Evolutionary conservation across 768 basidiomycete genomes (phyloP).

Genomic region (Leccinum ochraceum): DNA sequence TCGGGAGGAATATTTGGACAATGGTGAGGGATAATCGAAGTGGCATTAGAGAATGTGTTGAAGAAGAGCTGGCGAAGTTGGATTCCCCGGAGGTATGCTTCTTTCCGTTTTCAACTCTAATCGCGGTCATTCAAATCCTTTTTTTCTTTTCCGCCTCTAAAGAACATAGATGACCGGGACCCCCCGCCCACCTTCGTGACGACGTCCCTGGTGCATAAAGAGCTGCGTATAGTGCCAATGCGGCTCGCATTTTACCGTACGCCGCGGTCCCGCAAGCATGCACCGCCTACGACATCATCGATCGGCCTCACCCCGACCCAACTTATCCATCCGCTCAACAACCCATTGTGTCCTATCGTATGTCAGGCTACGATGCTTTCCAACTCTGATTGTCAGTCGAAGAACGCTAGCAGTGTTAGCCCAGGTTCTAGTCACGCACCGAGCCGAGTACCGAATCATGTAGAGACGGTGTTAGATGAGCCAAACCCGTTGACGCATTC

Average conservation of each 20-base stretch:
- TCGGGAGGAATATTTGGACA: slow-evolving; percentile 47
- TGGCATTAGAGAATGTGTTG: slow-evolving; percentile 22
- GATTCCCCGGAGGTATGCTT: slow-evolving; percentile 20
- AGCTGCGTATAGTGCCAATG: slow-evolving; percentile 31
- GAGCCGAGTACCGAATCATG: background rate
- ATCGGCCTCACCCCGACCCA: background rate
- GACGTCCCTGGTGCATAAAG: slow-evolving; percentile 41
- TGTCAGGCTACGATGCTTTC: slow-evolving; percentile 31
- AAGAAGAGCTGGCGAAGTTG: slow-evolving; percentile 30
- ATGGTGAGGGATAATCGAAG: slow-evolving; percentile 34
- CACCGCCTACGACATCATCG: slow-evolving; percentile 4
- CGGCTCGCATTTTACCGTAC: slow-evolving; percentile 43
- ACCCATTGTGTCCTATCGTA: slow-evolving; percentile 28
- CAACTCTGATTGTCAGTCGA: background rate
- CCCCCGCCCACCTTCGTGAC: slow-evolving; percentile 22
- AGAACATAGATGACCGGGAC: slow-evolving; percentile 8
- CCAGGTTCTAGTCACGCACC: background rate
- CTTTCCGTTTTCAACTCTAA: background rate
- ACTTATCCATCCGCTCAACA: slow-evolving; percentile 20
- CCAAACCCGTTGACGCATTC: slow-evolving; percentile 16
- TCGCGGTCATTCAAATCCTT: background rate
- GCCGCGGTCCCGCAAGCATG: slow-evolving; percentile 11
- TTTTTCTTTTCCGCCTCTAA: background rate
- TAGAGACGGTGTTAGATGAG: background rate
- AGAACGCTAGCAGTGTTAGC: background rate